Percentiles rank a stretch among this genome's conserved stretches.
Conservation (phyloP, 345 rosid species). For the Bruguiera sexangula region DNA sequence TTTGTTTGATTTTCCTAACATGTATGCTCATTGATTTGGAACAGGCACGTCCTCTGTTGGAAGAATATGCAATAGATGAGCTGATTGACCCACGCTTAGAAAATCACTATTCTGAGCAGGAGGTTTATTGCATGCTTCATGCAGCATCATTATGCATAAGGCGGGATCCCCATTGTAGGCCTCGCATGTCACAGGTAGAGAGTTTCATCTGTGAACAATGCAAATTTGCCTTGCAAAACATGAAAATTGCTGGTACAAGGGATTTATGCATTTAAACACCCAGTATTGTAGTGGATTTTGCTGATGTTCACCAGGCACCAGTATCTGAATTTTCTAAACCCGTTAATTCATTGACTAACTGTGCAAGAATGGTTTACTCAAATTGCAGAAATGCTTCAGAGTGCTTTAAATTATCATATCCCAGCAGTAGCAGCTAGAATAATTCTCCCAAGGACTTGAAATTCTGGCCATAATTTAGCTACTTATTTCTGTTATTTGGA, state of each 20-base stretch:
- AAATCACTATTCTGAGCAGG: constrained; percentile 58
- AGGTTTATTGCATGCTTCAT: constrained; percentile 91
- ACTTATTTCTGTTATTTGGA: constrained; percentile 3
- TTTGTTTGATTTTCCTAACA: constrained; percentile 1
- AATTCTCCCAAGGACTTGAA: no score
- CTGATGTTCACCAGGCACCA: no score
- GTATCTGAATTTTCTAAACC: no score
- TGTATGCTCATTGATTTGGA: constrained; percentile 14
- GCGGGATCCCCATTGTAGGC: constrained; percentile 85
- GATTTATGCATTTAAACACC: no score
- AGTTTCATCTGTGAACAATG: background rate
- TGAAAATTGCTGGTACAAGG: no score
- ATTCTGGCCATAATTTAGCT: background rate
- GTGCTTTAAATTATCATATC: no score
- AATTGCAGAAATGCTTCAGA: no score
- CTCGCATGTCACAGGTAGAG: constrained; percentile 96
- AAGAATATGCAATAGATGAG: constrained; percentile 79
- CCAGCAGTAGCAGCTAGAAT: no score
- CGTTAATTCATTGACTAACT: no score
- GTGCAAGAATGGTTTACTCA: no score
- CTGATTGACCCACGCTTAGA: constrained; percentile 73
- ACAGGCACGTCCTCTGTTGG: constrained; percentile 92
- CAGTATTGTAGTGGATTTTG: no score
- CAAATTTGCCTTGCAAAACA: no score
- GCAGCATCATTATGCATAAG: constrained; percentile 90